These are phyloP conservation scores for Penicillium sp. DNA, from an alignment of 2,329 filamentous ascomycete genomes.

Conservation along the genomic window DNA sequence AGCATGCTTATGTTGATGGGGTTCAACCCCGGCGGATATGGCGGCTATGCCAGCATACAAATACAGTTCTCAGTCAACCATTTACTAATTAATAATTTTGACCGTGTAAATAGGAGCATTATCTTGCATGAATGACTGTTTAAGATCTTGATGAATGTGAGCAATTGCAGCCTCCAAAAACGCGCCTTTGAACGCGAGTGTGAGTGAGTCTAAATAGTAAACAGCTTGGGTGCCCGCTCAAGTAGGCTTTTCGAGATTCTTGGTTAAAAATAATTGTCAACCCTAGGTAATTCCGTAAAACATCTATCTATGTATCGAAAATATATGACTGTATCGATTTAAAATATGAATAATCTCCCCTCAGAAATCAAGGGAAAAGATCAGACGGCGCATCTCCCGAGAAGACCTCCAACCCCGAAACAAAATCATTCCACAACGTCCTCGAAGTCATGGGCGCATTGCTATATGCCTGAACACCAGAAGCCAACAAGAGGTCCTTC, in stretches of 20 bases:
- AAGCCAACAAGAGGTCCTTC: constrained; percentile 3
- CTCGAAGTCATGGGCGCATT: constrained; percentile 19
- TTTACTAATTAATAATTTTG: background rate
- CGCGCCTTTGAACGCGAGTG: background rate
- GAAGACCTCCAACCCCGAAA: constrained; percentile 9
- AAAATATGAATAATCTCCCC: too few relatives aligned
- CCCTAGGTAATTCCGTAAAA: too few relatives aligned
- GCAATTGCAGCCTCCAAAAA: background rate
- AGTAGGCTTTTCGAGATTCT: too few relatives aligned
- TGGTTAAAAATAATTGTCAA: too few relatives aligned
- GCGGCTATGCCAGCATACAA: background rate
- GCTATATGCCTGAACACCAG: constrained; percentile 9
- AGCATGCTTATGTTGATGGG: background rate
- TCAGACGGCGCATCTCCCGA: background rate
- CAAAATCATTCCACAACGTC: constrained; percentile 9
- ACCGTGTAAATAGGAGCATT: too few relatives aligned
- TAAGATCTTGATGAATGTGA: background rate
- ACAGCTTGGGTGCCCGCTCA: background rate
- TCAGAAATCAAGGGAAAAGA: background rate
- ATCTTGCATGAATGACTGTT: background rate
- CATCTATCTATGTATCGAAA: background rate
- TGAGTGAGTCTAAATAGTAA: too few relatives aligned
- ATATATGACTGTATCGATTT: background rate
- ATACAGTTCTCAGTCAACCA: background rate
- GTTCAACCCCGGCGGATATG: background rate